Base-by-base conservation (phyloP, 1,284 basidiomycete species). In the Bondarzewia mesenterica region DNA sequence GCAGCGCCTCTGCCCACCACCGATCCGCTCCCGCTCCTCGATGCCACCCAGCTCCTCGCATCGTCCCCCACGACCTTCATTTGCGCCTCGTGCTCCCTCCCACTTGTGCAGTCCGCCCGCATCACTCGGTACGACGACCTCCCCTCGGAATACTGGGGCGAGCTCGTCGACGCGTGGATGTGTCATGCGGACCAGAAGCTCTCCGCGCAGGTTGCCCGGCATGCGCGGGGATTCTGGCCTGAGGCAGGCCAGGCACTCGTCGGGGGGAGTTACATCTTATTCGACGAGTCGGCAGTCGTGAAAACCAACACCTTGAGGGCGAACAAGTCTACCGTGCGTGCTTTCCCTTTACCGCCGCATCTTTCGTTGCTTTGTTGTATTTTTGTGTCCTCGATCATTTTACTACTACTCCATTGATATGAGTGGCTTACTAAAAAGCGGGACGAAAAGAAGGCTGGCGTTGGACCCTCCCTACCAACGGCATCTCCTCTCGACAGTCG, bases 161-260 rank as follows among this genome's bases (percentile, higher is more conserved):
- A 99, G 64, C 80, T 98, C 36, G 81, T 98, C 20, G 94, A 98
- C 52, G 87, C 92, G 2, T 98, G 94, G 94, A 94, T 99, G 89
- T 98, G 94, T 60, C 95, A 98, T 65, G 68, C 82, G 18, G 93
- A 96, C 60, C 93, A 95, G 66, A 80, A 77, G 26, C 68, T 93
- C 42, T 77, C 85, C 49, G 82, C 85, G 21, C 75, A 84, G 15
- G 75, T 91, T 4, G 69, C 79, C 41, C 73, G 78, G 53, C 77
- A 80, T 54, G 78, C 80, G 1, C 76, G 74, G 55, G 89, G 85
- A 0, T 91, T 94, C 62, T 92, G 89, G 86, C 93, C 93, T 0
- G 66, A 69, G 1, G 58, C 61, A 22, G 76, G 78, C 2, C 78
- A 88, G 53, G 87, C 82, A 1, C 73, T 94, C 27, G 88, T 94